Evolutionary conservation across 2,329 filamentous ascomycete species (phyloP), one percentile per base, ranked within the genome.

Genomic region (Cercospora sp.): DNA sequence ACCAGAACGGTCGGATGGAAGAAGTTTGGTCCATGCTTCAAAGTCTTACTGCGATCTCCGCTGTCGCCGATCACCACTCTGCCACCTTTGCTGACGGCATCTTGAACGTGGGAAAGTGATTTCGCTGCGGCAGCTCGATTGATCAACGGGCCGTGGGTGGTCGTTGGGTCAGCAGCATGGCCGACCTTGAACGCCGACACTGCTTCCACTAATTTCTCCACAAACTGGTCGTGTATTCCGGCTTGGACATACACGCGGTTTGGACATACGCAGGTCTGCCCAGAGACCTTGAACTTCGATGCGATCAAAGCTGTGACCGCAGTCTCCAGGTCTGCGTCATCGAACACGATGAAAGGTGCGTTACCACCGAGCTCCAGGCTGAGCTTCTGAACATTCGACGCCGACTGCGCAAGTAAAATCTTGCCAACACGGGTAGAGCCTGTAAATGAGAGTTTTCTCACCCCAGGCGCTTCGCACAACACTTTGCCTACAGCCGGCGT

Each of bases 1-100:
- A 91, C 90, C 68, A 99, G 87, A 45, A 98, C 91, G 0, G 95
- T 98, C 3, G 92, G 93, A 76, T 94, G 87, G 82, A 91, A 96
- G 83, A 96, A 99, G 82, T 96, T 60, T 53, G 57, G 28, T 20
- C 64, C 30, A 48, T 63, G 31, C 31, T 65, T 63, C 57, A 58
- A 45, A 26, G 58, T 45, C 23, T 94, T 94, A 63, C 94, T 93
- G 53, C 90, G 80, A 20, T 93, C 79, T 53, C 96, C 82, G 78
- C 89, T 90, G 10, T 84, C 94, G 51, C 94, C 93, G 80, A 95
- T 28, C 20, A 53, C 48, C 48, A 53, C 48, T 23, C 12, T 26
- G 48, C 48, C 48, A 28, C 48, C 48, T 23, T 28, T 53, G 20
- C 20, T 26, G 48, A 53, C 13, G 5, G 48, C 48, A 53, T 53